These are phyloP conservation scores for Trichoderma sp. DNA, from an alignment of 2,329 filamentous ascomycete species.

Conservation along the genomic window DNA sequence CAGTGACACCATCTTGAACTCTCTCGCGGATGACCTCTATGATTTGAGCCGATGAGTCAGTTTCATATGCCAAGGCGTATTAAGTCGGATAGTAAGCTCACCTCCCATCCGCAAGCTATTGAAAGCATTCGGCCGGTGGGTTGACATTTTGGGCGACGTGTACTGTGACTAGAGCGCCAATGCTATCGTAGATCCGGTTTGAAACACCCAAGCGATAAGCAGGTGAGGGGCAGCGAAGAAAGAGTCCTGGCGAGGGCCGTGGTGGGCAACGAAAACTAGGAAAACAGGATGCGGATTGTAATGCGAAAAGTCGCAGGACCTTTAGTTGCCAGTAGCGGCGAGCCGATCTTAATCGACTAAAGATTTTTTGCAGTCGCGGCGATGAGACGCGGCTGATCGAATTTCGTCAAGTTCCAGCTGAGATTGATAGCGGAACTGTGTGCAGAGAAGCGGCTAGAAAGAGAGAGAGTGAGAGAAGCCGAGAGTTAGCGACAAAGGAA, in stretches of 20 bases:
- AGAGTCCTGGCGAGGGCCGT: conserved; percentile 42
- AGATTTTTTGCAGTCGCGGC: conserved; percentile 5
- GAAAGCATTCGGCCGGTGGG: conserved; percentile 90
- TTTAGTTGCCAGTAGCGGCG: conserved; percentile 11
- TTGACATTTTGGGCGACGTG: conserved; percentile 67
- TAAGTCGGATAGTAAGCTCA: conserved; percentile 56
- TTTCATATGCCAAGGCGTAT: not conserved
- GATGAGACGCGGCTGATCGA: conserved; percentile 19
- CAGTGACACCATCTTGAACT: conserved; percentile 96
- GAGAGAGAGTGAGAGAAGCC: not conserved
- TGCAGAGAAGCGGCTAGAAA: conserved; percentile 17
- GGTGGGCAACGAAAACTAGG: conserved; percentile 41
- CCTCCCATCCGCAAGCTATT: conserved; percentile 91
- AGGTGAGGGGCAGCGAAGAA: conserved; percentile 39
- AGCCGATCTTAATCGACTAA: conserved; percentile 14
- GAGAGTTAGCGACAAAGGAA: conserved; percentile 24
- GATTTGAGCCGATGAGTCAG: not conserved
- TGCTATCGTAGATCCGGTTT: conserved; percentile 36
- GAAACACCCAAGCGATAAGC: conserved; percentile 33
- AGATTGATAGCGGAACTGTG: not conserved
- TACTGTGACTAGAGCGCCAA: conserved; percentile 36
- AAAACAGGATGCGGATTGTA: conserved; percentile 13
- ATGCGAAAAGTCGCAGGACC: conserved; percentile 24
- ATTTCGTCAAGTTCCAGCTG: conserved; percentile 8
- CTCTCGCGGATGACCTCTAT: conserved; percentile 97